Conservation (phyloP, 805 yeast genomes). For the Candida vaughaniae region DNA sequence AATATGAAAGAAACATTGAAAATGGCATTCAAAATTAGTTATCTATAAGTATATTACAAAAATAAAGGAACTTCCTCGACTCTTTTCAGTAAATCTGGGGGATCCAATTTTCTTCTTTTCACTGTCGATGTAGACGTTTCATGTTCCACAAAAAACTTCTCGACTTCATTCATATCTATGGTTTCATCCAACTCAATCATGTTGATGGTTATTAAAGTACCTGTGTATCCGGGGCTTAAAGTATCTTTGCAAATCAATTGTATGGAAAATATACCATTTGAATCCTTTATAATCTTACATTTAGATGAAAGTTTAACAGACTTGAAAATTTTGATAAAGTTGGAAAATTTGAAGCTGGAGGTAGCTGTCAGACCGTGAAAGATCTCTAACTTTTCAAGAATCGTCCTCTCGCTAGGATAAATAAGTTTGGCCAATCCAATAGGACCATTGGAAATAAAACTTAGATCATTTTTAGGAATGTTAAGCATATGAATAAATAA, state of each 20-base stretch:
- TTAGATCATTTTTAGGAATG: constrained; percentile 36
- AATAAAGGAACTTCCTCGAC: constrained; percentile 14
- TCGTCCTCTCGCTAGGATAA: constrained; percentile 61
- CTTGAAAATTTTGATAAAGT: constrained; percentile 31
- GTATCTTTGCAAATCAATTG: constrained; percentile 38
- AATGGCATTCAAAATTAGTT: constrained; percentile 46
- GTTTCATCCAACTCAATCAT: constrained; percentile 30
- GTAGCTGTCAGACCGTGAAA: constrained; percentile 20
- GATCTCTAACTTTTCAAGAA: constrained; percentile 59
- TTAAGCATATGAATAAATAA: constrained; percentile 32
- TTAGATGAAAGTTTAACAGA: constrained; percentile 39
- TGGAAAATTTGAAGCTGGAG: constrained; percentile 31
- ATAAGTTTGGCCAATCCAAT: constrained; percentile 67
- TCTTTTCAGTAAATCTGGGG: neutral
- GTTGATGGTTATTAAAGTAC: constrained; percentile 39
- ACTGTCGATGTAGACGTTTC: neutral
- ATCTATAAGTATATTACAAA: constrained; percentile 24
- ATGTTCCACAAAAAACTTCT: constrained; percentile 7
- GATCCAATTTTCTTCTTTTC: constrained; percentile 6
- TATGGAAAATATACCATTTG: constrained; percentile 33
- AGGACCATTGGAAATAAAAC: constrained; percentile 68
- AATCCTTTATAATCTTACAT: constrained; percentile 39
- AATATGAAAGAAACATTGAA: constrained; percentile 33
- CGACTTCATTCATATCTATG: constrained; percentile 6
- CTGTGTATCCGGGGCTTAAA: constrained; percentile 27